Evolutionary conservation across 305 asterid species (phyloP).

Genomic region (Withania somnifera): DNA sequence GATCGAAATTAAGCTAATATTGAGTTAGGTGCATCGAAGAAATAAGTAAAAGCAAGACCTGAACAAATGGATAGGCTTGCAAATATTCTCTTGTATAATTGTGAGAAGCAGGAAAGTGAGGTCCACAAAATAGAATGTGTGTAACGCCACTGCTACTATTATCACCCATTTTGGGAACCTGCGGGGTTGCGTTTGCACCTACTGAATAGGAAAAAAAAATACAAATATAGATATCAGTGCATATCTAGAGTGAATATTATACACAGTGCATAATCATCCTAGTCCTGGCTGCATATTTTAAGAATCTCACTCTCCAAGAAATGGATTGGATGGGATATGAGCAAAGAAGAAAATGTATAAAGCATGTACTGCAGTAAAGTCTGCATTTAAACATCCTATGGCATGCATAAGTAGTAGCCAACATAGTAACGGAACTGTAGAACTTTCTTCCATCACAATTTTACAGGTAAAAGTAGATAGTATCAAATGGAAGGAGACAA

Average conservation of each 20-base stretch:
- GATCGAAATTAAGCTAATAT: background rate
- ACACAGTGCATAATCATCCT: background rate
- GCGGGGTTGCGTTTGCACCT: slow-evolving; percentile 23
- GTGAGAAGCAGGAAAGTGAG: slow-evolving; percentile 68
- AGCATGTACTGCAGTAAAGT: background rate
- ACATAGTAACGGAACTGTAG: too few relatives aligned
- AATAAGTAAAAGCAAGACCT: slow-evolving; percentile 27
- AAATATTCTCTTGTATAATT: slow-evolving; percentile 64
- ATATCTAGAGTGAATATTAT: slow-evolving; percentile 5
- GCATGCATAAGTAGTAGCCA: too few relatives aligned
- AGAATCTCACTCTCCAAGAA: background rate
- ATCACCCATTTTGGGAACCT: slow-evolving; percentile 24
- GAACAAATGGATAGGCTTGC: slow-evolving; percentile 44
- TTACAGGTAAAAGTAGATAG: too few relatives aligned
- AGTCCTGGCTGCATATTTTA: background rate
- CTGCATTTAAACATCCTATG: too few relatives aligned
- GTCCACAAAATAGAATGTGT: slow-evolving; percentile 78
- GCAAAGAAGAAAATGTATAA: background rate
- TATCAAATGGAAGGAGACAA: too few relatives aligned
- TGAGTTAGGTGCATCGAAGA: background rate
- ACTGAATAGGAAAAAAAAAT: background rate
- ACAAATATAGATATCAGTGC: background rate
- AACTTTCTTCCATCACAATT: too few relatives aligned
- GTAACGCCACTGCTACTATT: slow-evolving; percentile 24
- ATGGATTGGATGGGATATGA: background rate